Conservation (phyloP, 805 yeast species). For the Candida khao-thaluensis region DNA sequence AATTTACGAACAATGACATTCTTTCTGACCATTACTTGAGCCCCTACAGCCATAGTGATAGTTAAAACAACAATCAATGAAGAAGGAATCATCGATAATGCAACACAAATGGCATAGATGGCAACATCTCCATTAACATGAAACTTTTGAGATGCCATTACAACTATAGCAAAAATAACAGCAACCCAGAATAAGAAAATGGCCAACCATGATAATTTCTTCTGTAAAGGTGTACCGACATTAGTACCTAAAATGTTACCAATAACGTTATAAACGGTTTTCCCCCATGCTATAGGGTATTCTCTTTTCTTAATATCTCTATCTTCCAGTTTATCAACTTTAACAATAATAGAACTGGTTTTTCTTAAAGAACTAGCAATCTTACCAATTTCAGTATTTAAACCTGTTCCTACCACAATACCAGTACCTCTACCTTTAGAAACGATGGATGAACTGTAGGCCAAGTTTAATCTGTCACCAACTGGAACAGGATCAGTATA, state of each 20-base stretch:
- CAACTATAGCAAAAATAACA: slow-evolving; percentile 37
- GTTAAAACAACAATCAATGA: slow-evolving; percentile 39
- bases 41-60: slow-evolving; percentile 42
- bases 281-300: slow-evolving; percentile 33
- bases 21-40: slow-evolving; percentile 36
- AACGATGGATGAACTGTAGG: slow-evolving; percentile 37
- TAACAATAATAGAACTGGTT: slow-evolving; percentile 23
- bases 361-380: slow-evolving; percentile 36
- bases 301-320: slow-evolving; percentile 37
- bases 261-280: slow-evolving; percentile 41
- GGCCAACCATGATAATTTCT: slow-evolving; percentile 49
- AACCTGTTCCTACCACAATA: slow-evolving; percentile 38
- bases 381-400: slow-evolving; percentile 41
- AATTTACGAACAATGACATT: slow-evolving; percentile 38
- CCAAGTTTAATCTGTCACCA: slow-evolving; percentile 37
- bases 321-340: slow-evolving; percentile 35
- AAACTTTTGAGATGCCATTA: slow-evolving; percentile 37
- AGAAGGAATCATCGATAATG: slow-evolving; percentile 41
- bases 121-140: slow-evolving; percentile 35
- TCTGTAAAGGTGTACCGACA: slow-evolving; percentile 47
- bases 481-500: slow-evolving; percentile 34
- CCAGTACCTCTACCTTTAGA: slow-evolving; percentile 44
- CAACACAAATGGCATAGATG: slow-evolving; percentile 41
- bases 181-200: slow-evolving; percentile 50
- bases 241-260: slow-evolving; percentile 47